These are phyloP conservation scores for Trametes gibbosa DNA, from an alignment of 768 basidiomycete genomes.

Conservation along the genomic window DNA sequence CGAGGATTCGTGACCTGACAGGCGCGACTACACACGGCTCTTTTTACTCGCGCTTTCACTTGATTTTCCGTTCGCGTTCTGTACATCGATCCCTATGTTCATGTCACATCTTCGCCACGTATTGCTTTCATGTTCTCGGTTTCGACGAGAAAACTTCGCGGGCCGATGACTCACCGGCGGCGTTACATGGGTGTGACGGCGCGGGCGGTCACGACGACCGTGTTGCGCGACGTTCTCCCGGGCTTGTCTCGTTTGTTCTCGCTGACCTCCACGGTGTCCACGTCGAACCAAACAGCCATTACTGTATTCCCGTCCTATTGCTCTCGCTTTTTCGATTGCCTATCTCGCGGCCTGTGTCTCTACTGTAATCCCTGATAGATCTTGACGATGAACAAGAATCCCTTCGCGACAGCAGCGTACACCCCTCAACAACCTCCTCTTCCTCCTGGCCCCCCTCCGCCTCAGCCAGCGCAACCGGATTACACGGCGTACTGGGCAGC, in stretches of 20 bases:
- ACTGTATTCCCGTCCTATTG: constrained; percentile 11
- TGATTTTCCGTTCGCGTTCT: not conserved
- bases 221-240: not conserved
- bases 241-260: constrained; percentile 5
- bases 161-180: not conserved
- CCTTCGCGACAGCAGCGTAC: constrained; percentile 69
- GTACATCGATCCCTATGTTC: not conserved
- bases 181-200: constrained; percentile 7
- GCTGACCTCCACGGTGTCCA: not conserved
- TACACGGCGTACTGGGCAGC: constrained; percentile 79
- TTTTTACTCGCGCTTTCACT: not conserved
- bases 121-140: not conserved
- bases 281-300: not conserved
- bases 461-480: constrained; percentile 64
- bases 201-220: constrained; percentile 1
- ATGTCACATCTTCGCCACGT: not conserved
- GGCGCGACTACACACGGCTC: too few species aligned
- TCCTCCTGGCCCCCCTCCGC: constrained; percentile 76
- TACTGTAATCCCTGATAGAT: not conserved
- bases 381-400: constrained; percentile 75
- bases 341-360: not conserved
- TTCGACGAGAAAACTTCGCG: constrained; percentile 1
- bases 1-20: not conserved
- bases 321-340: not conserved
- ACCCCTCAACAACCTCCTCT: constrained; percentile 72